Conservation (phyloP, 805 yeast genomes). For the Candida qinlingensis region DNA sequence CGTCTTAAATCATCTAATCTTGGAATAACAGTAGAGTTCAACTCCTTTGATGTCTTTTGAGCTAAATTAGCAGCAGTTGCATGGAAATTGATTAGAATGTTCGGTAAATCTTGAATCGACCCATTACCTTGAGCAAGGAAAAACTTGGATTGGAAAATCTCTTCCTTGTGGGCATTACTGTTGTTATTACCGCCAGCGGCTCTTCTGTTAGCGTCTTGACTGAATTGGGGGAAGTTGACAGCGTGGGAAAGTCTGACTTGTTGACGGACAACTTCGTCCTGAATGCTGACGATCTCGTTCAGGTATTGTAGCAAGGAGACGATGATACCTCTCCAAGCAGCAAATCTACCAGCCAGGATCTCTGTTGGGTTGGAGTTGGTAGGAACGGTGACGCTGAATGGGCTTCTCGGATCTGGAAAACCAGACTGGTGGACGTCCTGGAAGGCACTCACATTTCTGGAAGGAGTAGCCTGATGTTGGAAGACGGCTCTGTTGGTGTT, state of each 20-base stretch:
- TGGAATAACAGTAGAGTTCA: conserved; percentile 57
- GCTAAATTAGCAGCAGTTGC: conserved; percentile 54
- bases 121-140: conserved; percentile 77
- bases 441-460: conserved; percentile 8
- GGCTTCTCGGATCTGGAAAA: conserved; percentile 39
- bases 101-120: conserved; percentile 80
- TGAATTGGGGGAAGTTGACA: conserved; percentile 39
- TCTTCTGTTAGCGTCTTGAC: conserved; percentile 2
- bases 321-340: conserved; percentile 80
- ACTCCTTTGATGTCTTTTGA: conserved; percentile 51
- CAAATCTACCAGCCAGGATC: conserved; percentile 73
- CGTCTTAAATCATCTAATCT: conserved; percentile 63
- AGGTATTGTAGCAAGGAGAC: conserved; percentile 71
- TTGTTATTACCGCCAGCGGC: not conserved
- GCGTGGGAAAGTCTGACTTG: conserved; percentile 79
- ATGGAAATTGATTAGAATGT: conserved; percentile 61
- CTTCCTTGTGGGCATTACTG: conserved; percentile 6
- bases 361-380: conserved; percentile 77
- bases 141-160: conserved; percentile 29
- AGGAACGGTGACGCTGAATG: conserved; percentile 47
- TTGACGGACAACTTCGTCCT: conserved; percentile 84
- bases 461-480: conserved; percentile 4
- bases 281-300: conserved; percentile 74
- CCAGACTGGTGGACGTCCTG: not conserved
- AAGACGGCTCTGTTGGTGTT: not conserved